These are phyloP conservation scores for Plasmodium adleri DNA, from an alignment of 169 alveolate genomes.

Conservation along the genomic window DNA sequence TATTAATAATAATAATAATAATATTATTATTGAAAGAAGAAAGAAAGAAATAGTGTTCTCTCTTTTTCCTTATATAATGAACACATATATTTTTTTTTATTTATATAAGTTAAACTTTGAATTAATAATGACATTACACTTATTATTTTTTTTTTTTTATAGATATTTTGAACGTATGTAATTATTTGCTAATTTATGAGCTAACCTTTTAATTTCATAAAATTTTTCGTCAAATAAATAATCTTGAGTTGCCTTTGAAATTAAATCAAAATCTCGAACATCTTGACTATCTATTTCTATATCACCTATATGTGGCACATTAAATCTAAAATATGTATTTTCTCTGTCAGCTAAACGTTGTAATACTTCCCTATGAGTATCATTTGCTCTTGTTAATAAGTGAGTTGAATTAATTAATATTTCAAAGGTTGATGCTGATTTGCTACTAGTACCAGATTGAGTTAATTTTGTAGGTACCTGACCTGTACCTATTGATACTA, in stretches of 20 bases:
- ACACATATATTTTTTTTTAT: too few relatives aligned
- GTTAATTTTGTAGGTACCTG: conserved; percentile 66
- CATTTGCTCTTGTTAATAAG: conserved; percentile 66
- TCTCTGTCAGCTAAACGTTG: conserved; percentile 75
- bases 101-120: too few relatives aligned
- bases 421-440: conserved; percentile 68
- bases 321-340: conserved; percentile 75
- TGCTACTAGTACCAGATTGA: conserved; percentile 35
- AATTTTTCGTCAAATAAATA: conserved; percentile 77
- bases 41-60: too few relatives aligned
- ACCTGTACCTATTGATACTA: conserved; percentile 80
- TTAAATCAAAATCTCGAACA: conserved; percentile 65
- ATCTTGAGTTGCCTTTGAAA: conserved; percentile 75
- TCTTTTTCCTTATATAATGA: too few relatives aligned
- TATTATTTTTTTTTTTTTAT: neutral
- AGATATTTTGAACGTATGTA: conserved; percentile 55
- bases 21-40: too few relatives aligned
- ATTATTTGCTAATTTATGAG: conserved; percentile 74
- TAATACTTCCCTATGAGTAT: conserved; percentile 77
- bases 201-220: conserved; percentile 70
- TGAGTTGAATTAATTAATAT: conserved; percentile 71
- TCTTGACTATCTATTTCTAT: conserved; percentile 71
- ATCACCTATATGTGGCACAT: conserved; percentile 79
- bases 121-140: too few relatives aligned
- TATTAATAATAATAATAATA: too few relatives aligned